Conservation (phyloP, 2,329 filamentous ascomycete species). For the Fusarium sp. region DNA sequence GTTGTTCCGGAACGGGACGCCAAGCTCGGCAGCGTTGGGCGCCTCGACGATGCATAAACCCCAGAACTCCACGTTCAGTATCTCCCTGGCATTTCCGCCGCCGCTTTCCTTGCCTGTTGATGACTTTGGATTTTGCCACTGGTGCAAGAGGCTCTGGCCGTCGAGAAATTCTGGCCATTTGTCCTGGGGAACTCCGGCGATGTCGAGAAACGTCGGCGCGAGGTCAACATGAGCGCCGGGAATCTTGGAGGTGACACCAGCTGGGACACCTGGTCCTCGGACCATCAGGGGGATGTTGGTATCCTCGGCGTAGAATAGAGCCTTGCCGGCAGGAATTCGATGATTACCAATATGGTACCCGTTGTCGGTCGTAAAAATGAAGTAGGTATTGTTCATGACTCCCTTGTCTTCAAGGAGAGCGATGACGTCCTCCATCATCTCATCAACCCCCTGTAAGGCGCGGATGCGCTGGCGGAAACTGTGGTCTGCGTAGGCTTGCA, state of each 20-base stretch:
- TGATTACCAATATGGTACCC: slow-evolving; percentile 63
- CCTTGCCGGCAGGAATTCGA: slow-evolving; percentile 59
- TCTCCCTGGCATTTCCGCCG: slow-evolving; percentile 9
- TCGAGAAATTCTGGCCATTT: slow-evolving; percentile 43
- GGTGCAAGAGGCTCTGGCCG: slow-evolving; percentile 22
- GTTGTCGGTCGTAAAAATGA: slow-evolving; percentile 62
- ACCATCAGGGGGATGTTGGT: slow-evolving; percentile 60
- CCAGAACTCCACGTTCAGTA: slow-evolving; percentile 61
- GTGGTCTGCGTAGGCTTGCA: slow-evolving; percentile 44
- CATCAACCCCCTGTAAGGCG: slow-evolving; percentile 54
- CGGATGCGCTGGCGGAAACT: slow-evolving; percentile 53
- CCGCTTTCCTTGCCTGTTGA: slow-evolving; percentile 25
- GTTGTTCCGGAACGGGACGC: slow-evolving; percentile 49
- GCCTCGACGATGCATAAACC: slow-evolving; percentile 41
- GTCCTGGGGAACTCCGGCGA: slow-evolving; percentile 42
- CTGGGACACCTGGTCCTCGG: slow-evolving; percentile 56
- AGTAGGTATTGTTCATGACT: slow-evolving; percentile 54
- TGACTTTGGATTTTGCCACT: slow-evolving; percentile 24
- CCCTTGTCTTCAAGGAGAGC: slow-evolving; percentile 43
- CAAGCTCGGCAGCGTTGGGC: slow-evolving; percentile 32
- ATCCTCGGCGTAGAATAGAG: slow-evolving; percentile 60
- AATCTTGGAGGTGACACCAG: slow-evolving; percentile 48
- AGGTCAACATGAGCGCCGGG: slow-evolving; percentile 63
- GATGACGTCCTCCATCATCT: slow-evolving; percentile 52
- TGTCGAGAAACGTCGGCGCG: slow-evolving; percentile 60